Percentiles rank a stretch among this genome's conserved stretches.
These are phyloP conservation scores for Myriosclerotinia curreyana DNA, from an alignment of 2,329 filamentous ascomycete species.

Conservation along the genomic window DNA sequence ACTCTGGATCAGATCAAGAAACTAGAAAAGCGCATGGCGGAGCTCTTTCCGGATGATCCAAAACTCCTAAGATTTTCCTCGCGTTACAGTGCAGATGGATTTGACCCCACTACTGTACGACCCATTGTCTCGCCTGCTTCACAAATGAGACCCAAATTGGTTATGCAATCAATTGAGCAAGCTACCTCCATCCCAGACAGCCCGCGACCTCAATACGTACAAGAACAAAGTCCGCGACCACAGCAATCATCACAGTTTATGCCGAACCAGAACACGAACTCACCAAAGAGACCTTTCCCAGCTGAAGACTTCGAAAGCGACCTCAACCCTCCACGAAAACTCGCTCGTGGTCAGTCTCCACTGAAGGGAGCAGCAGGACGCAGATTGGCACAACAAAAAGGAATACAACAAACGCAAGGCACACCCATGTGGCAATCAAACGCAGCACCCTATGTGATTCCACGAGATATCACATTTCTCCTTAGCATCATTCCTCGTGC, in stretches of 20 bases:
- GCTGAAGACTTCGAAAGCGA: slow-evolving; percentile 70
- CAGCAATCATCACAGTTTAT: slow-evolving; percentile 37
- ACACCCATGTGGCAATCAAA: slow-evolving; percentile 39
- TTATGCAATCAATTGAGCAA: slow-evolving; percentile 55
- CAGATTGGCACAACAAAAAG: slow-evolving; percentile 67
- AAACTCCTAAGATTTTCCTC: slow-evolving; percentile 71
- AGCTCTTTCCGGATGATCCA: slow-evolving; percentile 88
- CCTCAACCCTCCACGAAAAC: slow-evolving; percentile 74
- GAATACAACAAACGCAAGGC: slow-evolving; percentile 54
- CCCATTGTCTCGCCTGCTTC: slow-evolving; percentile 77
- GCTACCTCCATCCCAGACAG: slow-evolving; percentile 44
- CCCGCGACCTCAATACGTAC: slow-evolving; percentile 36
- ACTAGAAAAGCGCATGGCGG: slow-evolving; percentile 86
- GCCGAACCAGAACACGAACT: slow-evolving; percentile 34
- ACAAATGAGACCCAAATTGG: slow-evolving; percentile 67
- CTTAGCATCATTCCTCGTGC: slow-evolving; percentile 63
- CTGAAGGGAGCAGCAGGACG: slow-evolving; percentile 87
- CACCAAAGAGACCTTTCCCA: slow-evolving; percentile 43
- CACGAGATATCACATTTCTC: slow-evolving; percentile 60
- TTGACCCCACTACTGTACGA: slow-evolving; percentile 78
- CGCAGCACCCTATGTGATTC: slow-evolving; percentile 57
- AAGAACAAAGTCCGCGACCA: slow-evolving; percentile 37
- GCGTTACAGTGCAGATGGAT: slow-evolving; percentile 69
- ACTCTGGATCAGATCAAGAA: slow-evolving; percentile 88
- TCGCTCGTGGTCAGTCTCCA: slow-evolving; percentile 85